These are phyloP conservation scores for Akebia trifoliata DNA, from an alignment of 164 flowering plant genomes.

Conservation along the genomic window DNA sequence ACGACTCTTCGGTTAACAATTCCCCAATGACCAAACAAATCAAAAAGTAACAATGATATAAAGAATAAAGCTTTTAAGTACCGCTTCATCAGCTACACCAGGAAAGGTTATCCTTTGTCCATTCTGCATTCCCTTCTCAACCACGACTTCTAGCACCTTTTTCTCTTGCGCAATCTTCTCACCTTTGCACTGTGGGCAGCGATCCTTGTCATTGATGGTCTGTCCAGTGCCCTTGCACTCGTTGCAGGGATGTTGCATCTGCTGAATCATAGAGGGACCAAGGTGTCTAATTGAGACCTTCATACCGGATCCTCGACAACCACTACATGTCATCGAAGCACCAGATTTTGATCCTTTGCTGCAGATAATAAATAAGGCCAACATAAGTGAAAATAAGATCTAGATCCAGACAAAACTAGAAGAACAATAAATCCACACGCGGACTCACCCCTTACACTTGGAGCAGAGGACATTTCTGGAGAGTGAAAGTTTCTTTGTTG, in stretches of 20 bases:
- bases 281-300: constrained; percentile 51
- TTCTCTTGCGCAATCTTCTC: constrained; percentile 50
- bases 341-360: constrained; percentile 60
- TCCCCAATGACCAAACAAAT: too few relatives aligned
- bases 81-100: constrained; percentile 62
- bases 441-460: constrained; percentile 7
- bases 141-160: constrained; percentile 43
- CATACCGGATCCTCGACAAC: constrained; percentile 54
- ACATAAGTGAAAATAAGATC: too few relatives aligned
- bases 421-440: too few relatives aligned
- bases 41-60: neutral
- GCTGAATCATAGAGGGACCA: constrained; percentile 58
- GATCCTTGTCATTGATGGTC: constrained; percentile 43
- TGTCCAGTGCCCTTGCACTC: constrained; percentile 52
- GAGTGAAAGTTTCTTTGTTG: constrained; percentile 3
- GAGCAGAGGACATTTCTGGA: constrained; percentile 8
- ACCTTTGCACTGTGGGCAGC: constrained; percentile 47
- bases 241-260: constrained; percentile 50
- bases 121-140: constrained; percentile 58
- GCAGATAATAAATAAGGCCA: constrained; percentile 14
- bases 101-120: constrained; percentile 55
- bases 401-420: too few relatives aligned
- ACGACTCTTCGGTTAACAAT: too few relatives aligned
- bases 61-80: neutral
- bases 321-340: constrained; percentile 48